phyloP scores from a whole-genome alignment of 1,139 yeast species.

The Protomyces gravidus region DNA sequence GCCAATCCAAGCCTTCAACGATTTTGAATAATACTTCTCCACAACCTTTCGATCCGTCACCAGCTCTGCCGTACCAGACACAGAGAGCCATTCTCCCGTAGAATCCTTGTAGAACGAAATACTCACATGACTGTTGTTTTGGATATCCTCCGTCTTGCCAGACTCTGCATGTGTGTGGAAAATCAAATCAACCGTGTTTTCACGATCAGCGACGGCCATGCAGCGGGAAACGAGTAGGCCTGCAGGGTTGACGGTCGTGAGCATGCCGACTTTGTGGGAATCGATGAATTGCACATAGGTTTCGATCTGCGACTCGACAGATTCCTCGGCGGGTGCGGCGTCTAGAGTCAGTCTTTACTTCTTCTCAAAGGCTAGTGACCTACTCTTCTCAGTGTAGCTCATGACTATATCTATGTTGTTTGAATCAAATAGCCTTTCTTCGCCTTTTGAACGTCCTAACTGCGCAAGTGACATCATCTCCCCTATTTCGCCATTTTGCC shows the following conservation, averaged over 20 bases:
- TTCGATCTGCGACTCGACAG: slow-evolving; percentile 13
- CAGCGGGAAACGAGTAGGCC: slow-evolving; percentile 26
- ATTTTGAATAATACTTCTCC: slow-evolving; percentile 48
- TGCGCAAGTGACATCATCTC: too few relatives aligned
- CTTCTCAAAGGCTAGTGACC: neutral
- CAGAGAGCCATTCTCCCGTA: slow-evolving; percentile 84
- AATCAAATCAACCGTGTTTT: slow-evolving; percentile 33
- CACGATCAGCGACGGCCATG: slow-evolving; percentile 42
- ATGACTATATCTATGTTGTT: too few relatives aligned
- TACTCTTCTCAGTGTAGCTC: slow-evolving; percentile 1
- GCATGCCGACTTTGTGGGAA: slow-evolving; percentile 29
- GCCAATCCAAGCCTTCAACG: slow-evolving; percentile 84
- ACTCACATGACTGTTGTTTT: slow-evolving; percentile 75
- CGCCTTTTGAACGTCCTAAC: too few relatives aligned
- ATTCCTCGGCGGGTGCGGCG: slow-evolving; percentile 9
- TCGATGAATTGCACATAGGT: slow-evolving; percentile 17
- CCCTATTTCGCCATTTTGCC: too few relatives aligned
- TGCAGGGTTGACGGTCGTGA: slow-evolving; percentile 27
- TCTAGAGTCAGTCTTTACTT: neutral
- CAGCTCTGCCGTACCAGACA: slow-evolving; percentile 61
- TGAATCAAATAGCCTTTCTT: too few relatives aligned
- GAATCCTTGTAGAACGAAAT: slow-evolving; percentile 68
- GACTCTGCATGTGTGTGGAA: slow-evolving; percentile 34
- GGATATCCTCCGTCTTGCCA: slow-evolving; percentile 33
- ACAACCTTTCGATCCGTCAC: slow-evolving; percentile 30